Percentiles rank a stretch among this genome's conserved stretches.
These are phyloP conservation scores for Thelephora aurantiotincta DNA, from an alignment of 768 basidiomycete species.

Conservation along the genomic window DNA sequence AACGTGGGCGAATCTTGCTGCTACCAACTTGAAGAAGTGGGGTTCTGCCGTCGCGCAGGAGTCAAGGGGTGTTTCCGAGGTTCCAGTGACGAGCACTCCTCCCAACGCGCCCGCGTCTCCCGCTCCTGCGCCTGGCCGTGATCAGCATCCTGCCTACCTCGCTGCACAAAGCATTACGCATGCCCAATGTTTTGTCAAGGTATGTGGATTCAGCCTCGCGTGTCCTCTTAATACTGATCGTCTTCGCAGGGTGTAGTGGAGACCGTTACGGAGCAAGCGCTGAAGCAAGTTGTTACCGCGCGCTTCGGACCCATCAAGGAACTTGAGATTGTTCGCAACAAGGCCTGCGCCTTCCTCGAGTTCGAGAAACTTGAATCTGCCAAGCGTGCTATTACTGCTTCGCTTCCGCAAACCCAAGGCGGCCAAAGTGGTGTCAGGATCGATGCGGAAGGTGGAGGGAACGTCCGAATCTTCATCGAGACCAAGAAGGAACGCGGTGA, in stretches of 20 bases:
- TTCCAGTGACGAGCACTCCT: constrained; percentile 27
- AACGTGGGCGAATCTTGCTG: constrained; percentile 89
- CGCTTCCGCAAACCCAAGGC: constrained; percentile 49
- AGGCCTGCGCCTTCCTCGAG: constrained; percentile 93
- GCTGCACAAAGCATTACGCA: constrained; percentile 54
- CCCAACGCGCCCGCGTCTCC: constrained; percentile 26
- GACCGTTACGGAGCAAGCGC: constrained; percentile 33
- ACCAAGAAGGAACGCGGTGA: constrained; percentile 86
- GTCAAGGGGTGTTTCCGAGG: constrained; percentile 63
- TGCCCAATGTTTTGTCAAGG: constrained; percentile 88
- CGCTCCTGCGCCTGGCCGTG: constrained; percentile 22
- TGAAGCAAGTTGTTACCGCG: constrained; percentile 33
- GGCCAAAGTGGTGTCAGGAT: constrained; percentile 85
- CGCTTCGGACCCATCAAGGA: constrained; percentile 80
- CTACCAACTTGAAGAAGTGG: constrained; percentile 74
- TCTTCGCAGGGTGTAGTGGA: constrained; percentile 54
- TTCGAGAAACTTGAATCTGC: constrained; percentile 68
- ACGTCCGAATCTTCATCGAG: constrained; percentile 61
- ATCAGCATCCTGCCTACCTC: constrained; percentile 30
- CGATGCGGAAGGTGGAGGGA: constrained; percentile 43
- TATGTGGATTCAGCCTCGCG: constrained; percentile 16
- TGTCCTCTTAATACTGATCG: constrained; percentile 3
- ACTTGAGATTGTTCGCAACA: constrained; percentile 73
- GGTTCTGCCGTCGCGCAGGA: constrained; percentile 69
- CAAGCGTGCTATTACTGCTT: constrained; percentile 70